Evolutionary conservation across 768 basidiomycete species (phyloP).

Genomic region (Boletus fagicola): DNA sequence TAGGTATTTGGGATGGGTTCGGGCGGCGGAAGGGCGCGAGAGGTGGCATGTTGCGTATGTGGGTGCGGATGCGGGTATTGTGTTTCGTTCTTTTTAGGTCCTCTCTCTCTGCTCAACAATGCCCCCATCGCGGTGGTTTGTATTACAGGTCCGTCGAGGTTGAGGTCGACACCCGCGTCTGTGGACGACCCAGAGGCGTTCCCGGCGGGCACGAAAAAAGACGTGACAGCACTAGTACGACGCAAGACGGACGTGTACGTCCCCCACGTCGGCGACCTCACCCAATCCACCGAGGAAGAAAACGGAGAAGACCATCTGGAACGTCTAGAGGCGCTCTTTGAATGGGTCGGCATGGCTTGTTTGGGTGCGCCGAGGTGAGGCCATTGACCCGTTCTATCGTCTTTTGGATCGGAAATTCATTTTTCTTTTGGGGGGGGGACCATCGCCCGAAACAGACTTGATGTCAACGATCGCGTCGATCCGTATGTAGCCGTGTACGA

Average conservation of each 20-base stretch:
- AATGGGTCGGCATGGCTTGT: slow-evolving; percentile 73
- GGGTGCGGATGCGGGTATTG: slow-evolving; percentile 30
- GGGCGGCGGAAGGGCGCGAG: slow-evolving; percentile 33
- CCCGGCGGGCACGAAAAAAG: not conserved
- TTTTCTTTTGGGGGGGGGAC: not conserved
- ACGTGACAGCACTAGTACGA: slow-evolving; percentile 25
- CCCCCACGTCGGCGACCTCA: slow-evolving; percentile 36
- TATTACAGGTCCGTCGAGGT: not conserved
- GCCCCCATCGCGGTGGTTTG: not conserved
- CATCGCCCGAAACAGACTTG: slow-evolving; percentile 40
- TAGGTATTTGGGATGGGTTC: slow-evolving; percentile 51
- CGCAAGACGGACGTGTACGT: slow-evolving; percentile 38
- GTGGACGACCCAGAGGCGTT: not conserved
- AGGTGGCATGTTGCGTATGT: slow-evolving; percentile 48
- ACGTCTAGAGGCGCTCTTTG: slow-evolving; percentile 49
- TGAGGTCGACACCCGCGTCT: not conserved
- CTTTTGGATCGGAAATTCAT: not conserved
- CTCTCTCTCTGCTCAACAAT: not conserved
- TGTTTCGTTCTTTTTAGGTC: not conserved
- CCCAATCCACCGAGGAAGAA: slow-evolving; percentile 30
- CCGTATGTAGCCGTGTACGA: slow-evolving; percentile 70
- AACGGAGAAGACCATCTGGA: slow-evolving; percentile 50
- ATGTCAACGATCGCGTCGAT: slow-evolving; percentile 61
- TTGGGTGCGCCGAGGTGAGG: slow-evolving; percentile 63
- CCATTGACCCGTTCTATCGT: not conserved